Conservation (phyloP, 2,329 filamentous ascomycete species). For the Diplodia intermedia region DNA sequence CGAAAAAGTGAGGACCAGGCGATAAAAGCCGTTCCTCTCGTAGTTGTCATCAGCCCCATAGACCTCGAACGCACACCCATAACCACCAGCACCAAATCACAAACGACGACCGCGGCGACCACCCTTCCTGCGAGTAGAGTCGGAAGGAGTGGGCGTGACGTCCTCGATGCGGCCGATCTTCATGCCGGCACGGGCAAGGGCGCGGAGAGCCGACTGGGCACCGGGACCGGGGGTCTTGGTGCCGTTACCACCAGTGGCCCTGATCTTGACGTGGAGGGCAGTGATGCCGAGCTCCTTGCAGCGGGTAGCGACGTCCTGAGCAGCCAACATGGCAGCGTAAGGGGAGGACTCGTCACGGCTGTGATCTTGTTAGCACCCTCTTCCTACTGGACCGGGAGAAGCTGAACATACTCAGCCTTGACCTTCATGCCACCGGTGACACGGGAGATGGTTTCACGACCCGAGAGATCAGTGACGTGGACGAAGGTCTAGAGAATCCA, state of each 20-base stretch:
- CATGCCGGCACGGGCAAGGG: conserved; percentile 98
- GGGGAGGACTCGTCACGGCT: conserved; percentile 96
- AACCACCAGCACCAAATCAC: conserved; percentile 69
- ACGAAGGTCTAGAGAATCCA: conserved; percentile 63
- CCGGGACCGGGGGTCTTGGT: conserved; percentile 99
- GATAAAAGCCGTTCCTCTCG: conserved; percentile 71
- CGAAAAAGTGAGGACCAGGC: conserved; percentile 68
- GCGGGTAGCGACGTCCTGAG: conserved; percentile 88
- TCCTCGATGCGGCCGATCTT: conserved; percentile 99
- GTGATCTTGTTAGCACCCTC: not conserved
- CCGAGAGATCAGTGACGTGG: conserved; percentile 98
- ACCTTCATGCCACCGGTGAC: conserved; percentile 99
- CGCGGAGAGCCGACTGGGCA: conserved; percentile 98
- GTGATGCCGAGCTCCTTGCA: conserved; percentile 88
- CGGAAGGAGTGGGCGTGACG: conserved; percentile 97
- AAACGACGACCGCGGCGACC: conserved; percentile 99
- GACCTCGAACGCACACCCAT: conserved; percentile 48
- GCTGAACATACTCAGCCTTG: conserved; percentile 72
- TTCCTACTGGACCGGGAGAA: not conserved
- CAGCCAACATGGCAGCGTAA: conserved; percentile 99
- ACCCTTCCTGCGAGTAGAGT: conserved; percentile 99
- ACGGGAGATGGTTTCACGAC: conserved; percentile 99
- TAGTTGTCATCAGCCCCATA: conserved; percentile 59
- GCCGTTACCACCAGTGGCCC: conserved; percentile 98
- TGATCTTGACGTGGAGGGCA: conserved; percentile 99